Evolutionary conservation across 768 basidiomycete genomes (phyloP).

Genomic region (Mycena epipterygia): DNA sequence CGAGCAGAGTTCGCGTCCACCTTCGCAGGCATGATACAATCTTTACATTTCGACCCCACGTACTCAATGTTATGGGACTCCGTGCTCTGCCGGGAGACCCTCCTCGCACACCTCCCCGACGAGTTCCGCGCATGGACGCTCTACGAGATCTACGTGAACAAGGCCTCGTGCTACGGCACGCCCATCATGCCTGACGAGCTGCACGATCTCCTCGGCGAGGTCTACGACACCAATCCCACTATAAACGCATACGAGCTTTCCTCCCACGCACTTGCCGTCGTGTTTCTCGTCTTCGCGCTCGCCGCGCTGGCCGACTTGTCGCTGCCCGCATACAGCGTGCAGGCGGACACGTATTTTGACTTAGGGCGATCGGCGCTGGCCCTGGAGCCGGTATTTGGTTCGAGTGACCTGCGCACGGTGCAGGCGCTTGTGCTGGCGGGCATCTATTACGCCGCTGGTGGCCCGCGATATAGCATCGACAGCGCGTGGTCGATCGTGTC

Average conservation of each 20-base stretch:
- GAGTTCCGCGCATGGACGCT: too few species aligned
- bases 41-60: too few species aligned
- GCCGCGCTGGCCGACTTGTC: too few species aligned
- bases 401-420: slow-evolving; percentile 12
- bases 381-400: slow-evolving; percentile 19
- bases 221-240: neutral
- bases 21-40: too few species aligned
- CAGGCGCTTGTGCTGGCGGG: slow-evolving; percentile 26
- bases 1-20: too few species aligned
- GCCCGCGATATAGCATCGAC: slow-evolving; percentile 43
- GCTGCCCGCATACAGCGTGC: too few species aligned
- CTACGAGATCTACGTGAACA: too few species aligned
- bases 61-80: neutral
- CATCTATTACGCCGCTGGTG: slow-evolving; percentile 21
- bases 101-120: too few species aligned
- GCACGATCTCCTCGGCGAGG: neutral
- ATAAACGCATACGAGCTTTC: neutral
- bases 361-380: slow-evolving; percentile 29
- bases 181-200: neutral
- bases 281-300: too few species aligned
- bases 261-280: neutral
- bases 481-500: slow-evolving; percentile 49
- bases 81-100: neutral
- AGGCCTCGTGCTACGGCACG: too few species aligned
- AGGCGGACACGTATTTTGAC: slow-evolving; percentile 33